Conservation (phyloP, 2,329 filamentous ascomycete genomes). For the Pseudogymnoascus verrucosus region DNA sequence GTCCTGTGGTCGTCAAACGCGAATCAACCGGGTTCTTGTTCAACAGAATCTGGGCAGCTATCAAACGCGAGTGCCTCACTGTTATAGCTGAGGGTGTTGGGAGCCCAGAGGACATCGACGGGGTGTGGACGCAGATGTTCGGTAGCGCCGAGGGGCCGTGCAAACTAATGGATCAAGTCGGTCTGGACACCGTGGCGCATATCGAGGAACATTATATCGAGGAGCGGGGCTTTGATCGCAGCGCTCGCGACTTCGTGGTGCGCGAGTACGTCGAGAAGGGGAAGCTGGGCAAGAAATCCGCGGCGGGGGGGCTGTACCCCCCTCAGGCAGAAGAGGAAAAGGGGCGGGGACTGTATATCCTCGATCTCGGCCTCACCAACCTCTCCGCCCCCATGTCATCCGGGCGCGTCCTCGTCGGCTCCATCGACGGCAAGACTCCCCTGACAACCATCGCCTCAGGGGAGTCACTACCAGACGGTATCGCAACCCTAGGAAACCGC, state of each 20-base stretch:
- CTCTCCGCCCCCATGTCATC: constrained; percentile 10
- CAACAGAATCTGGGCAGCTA: constrained; percentile 36
- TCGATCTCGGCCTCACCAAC: constrained; percentile 17
- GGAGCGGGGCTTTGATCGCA: constrained; percentile 17
- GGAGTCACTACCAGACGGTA: constrained; percentile 23
- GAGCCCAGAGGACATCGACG: constrained; percentile 31
- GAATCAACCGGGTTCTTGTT: constrained; percentile 34
- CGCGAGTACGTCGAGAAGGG: constrained; percentile 27
- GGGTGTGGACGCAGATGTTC: constrained; percentile 31
- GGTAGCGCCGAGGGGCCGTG: constrained; percentile 31
- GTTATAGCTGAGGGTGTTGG: constrained; percentile 30
- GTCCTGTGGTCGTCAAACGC: constrained; percentile 30
- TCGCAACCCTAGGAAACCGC: constrained; percentile 30
- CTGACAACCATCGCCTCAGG: no score
- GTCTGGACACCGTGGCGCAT: constrained; percentile 32
- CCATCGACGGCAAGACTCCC: constrained; percentile 8
- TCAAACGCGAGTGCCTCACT: constrained; percentile 34
- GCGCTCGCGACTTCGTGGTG: constrained; percentile 27
- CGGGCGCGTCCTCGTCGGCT: constrained; percentile 15
- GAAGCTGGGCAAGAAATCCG: constrained; percentile 28
- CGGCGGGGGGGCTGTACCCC: constrained; percentile 21
- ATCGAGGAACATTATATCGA: constrained; percentile 35
- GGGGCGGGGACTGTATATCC: constrained; percentile 12
- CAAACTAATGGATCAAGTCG: constrained; percentile 34
- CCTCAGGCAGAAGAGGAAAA: neutral